Conservation (phyloP, 1,284 basidiomycete genomes). For the Austroboletus novae-zelandiae region DNA sequence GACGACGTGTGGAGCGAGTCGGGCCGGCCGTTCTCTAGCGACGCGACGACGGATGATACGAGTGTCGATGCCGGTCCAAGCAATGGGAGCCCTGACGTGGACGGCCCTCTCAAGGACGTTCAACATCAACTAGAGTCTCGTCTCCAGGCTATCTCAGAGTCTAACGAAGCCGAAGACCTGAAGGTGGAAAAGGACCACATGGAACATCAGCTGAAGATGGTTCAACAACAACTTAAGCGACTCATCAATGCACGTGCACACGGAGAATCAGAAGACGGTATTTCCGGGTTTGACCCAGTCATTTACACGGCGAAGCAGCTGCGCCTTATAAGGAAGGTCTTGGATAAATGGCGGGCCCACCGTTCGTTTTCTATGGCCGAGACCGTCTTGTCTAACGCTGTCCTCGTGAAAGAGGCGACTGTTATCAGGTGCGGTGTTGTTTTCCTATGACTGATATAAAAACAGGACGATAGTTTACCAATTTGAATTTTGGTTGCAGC, state of each 20-base stretch:
- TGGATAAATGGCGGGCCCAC: slow-evolving; percentile 84
- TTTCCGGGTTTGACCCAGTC: slow-evolving; percentile 68
- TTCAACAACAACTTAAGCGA: slow-evolving; percentile 82
- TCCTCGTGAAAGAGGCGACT: slow-evolving; percentile 92
- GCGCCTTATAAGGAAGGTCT: slow-evolving; percentile 73
- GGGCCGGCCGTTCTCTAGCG: slow-evolving; percentile 69
- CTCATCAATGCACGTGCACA: slow-evolving; percentile 77
- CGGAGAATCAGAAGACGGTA: slow-evolving; percentile 64
- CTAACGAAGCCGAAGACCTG: slow-evolving; percentile 77
- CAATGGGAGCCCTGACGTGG: slow-evolving; percentile 65
- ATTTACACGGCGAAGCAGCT: slow-evolving; percentile 82
- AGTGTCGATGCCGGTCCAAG: slow-evolving; percentile 68
- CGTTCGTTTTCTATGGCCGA: slow-evolving; percentile 92
- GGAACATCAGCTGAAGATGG: slow-evolving; percentile 80
- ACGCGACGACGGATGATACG: slow-evolving; percentile 80
- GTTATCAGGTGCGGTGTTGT: slow-evolving; percentile 70
- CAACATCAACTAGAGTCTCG: slow-evolving; percentile 73
- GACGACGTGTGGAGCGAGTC: slow-evolving; percentile 85
- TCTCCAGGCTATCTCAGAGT: slow-evolving; percentile 70
- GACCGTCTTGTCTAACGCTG: slow-evolving; percentile 80
- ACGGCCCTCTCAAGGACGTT: slow-evolving; percentile 62
- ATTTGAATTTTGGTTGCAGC: slow-evolving; percentile 40
- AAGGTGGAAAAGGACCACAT: slow-evolving; percentile 89
- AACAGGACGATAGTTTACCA: slow-evolving; percentile 6
- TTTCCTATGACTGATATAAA: neutral